A percentile compares a stretch with the other conserved stretches of the same genome.
These are phyloP conservation scores for Penicillium sp. DNA, from an alignment of 2,329 filamentous ascomycete genomes.

Conservation along the genomic window DNA sequence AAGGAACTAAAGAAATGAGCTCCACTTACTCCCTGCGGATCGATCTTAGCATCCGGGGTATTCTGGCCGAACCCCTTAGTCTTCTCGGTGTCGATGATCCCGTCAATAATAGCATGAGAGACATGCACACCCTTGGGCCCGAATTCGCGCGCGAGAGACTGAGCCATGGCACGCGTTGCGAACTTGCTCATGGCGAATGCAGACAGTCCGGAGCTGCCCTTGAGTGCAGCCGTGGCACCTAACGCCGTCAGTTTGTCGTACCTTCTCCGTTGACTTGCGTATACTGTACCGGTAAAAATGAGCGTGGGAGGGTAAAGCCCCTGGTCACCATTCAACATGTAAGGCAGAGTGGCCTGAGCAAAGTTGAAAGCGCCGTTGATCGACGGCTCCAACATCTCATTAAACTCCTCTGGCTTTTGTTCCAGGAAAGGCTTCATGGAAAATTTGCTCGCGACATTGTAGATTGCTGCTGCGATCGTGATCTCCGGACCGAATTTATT, in stretches of 20 bases:
- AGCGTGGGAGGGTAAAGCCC: conserved; percentile 52
- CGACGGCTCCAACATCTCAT: conserved; percentile 19
- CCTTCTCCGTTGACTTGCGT: background rate
- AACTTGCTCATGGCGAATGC: conserved; percentile 56
- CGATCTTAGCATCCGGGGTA: conserved; percentile 54
- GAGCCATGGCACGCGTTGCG: conserved; percentile 53
- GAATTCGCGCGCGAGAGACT: conserved; percentile 57
- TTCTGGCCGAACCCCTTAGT: conserved; percentile 43
- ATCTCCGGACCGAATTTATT: conserved; percentile 12
- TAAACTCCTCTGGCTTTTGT: conserved; percentile 22
- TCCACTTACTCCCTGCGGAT: conserved; percentile 47
- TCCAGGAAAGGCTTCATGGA: conserved; percentile 31
- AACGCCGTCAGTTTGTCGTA: background rate
- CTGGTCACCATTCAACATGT: conserved; percentile 42
- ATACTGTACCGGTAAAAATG: conserved; percentile 50
- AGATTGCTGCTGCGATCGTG: conserved; percentile 48
- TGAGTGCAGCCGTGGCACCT: conserved; percentile 56
- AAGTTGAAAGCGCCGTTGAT: conserved; percentile 55
- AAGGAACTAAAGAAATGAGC: background rate
- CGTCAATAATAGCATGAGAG: conserved; percentile 58
- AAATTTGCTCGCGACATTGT: conserved; percentile 52
- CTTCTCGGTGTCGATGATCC: conserved; percentile 57
- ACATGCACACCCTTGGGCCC: conserved; percentile 59
- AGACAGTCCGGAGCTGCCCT: conserved; percentile 52
- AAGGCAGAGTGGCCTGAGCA: conserved; percentile 50